Evolutionary conservation across 371 early-diverging fungal genomes (phyloP).

Genomic region (Rhizopus delemar): DNA sequence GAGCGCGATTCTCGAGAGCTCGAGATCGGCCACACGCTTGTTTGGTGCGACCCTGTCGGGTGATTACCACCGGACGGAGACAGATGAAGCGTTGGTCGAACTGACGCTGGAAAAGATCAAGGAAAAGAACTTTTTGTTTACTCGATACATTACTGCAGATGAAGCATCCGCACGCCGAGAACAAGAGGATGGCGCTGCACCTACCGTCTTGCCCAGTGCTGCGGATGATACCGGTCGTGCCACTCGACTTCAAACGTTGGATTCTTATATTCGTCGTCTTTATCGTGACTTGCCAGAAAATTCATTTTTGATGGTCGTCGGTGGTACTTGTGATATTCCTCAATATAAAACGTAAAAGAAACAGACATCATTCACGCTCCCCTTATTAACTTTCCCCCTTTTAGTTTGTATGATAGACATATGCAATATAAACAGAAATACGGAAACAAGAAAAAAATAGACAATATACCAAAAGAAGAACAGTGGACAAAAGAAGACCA

Average conservation of each 20-base stretch:
- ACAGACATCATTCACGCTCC: background rate
- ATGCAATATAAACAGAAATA: constrained; percentile 13
- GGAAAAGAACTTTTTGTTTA: constrained; percentile 32
- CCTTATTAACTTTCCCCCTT: background rate
- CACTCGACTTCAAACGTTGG: constrained; percentile 26
- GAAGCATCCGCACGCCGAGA: background rate
- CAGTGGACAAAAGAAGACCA: constrained; percentile 20
- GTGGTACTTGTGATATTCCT: constrained; percentile 53
- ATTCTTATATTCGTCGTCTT: constrained; percentile 41
- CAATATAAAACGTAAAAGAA: constrained; percentile 36
- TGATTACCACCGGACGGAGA: constrained; percentile 29
- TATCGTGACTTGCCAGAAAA: constrained; percentile 42
- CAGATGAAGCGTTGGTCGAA: constrained; percentile 34
- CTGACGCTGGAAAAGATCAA: constrained; percentile 24
- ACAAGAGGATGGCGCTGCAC: background rate
- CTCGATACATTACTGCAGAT: constrained; percentile 25
- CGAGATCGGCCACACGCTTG: constrained; percentile 9
- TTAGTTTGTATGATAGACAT: constrained; percentile 17
- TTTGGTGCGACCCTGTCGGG: constrained; percentile 26
- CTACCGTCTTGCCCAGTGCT: constrained; percentile 17
- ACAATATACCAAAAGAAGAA: constrained; percentile 19
- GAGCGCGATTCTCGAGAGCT: constrained; percentile 49
- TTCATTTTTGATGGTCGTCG: constrained; percentile 51
- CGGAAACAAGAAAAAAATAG: constrained; percentile 10
- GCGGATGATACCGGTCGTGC: constrained; percentile 4